Base-by-base conservation (phyloP, 1,139 yeast genomes). In the Fermentozyma sake region DNA sequence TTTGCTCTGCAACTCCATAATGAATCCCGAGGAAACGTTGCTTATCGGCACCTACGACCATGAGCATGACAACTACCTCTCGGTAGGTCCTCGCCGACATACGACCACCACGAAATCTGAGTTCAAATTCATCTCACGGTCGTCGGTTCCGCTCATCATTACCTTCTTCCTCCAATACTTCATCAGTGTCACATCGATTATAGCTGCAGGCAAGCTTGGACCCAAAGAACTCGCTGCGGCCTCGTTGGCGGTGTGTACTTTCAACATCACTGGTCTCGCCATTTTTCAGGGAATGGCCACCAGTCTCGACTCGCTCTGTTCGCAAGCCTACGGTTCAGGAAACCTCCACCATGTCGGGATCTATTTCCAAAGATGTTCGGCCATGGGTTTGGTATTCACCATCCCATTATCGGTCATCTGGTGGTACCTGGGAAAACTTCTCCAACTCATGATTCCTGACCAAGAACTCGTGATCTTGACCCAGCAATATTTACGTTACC, bases 241-340 rank as follows among this genome's bases (percentile, higher is more conserved):
- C 14, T 52, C 66, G 3, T 41, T 62, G 18, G 55, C 66, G 5
- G 47, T 57, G 6, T 58, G 63, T 18, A 50, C 63, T 0, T 61
- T 58, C 36, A 60, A 60, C 35, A 47, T 63, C 30, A 53, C 67
- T 2, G 69, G 67, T 0, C 33, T 48, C 18, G 55, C 61, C 3
- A 37, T 65, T 0, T 53, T 61, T 28, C 63, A 61, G 34, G 72
- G 72, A 3, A 63, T 64, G 50, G 53, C 71, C 12, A 63, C 72
- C 5, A 48, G 63, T 17, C 42, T 66, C 37, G 72, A 66, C 37
- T 55, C 69, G 4, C 45, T 64, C 12, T 64, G 67, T 27, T 53
- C 68, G 2, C 62, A 60, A 19, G 66, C 68, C 2, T 60, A 39
- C 32, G 68, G 70, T 11, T 59, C 61, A 11, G 48, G 47, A 16